Percentiles rank a stretch among this genome's conserved stretches.
phyloP scores from a whole-genome alignment of 108 stramenopile species.

The Nitzschia putrida region DNA sequence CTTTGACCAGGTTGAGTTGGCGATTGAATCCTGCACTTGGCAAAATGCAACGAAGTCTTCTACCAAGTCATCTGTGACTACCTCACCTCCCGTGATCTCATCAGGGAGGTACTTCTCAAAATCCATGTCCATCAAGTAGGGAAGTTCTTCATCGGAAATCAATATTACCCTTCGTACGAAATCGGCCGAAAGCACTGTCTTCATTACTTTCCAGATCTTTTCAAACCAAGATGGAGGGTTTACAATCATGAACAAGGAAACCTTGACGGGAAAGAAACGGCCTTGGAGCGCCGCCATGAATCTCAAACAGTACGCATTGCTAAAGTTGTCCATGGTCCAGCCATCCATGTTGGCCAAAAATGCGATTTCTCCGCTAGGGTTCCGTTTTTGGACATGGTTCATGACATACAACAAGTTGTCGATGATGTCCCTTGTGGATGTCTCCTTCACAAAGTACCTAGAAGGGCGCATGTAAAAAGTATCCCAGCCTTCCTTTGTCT shows the following conservation, averaged over 20 bases:
- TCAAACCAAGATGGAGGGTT: conserved; percentile 60
- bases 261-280: conserved; percentile 39
- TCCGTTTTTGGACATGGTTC: conserved; percentile 30
- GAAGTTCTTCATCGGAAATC: conserved; percentile 33
- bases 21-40: background rate
- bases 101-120: conserved; percentile 45
- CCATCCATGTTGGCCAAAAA: conserved; percentile 57
- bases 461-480: conserved; percentile 53
- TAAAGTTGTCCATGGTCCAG: conserved; percentile 54
- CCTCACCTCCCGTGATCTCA: conserved; percentile 36
- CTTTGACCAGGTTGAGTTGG: no score
- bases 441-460: conserved; percentile 47
- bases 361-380: conserved; percentile 41
- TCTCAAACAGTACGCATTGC: conserved; percentile 35
- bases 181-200: conserved; percentile 37
- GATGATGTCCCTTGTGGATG: conserved; percentile 38
- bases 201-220: conserved; percentile 50
- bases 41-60: conserved; percentile 31
- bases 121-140: conserved; percentile 16
- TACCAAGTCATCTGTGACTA: conserved; percentile 26
- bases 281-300: conserved; percentile 56
- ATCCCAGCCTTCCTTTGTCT: conserved; percentile 37
- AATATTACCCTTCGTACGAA: conserved; percentile 48
- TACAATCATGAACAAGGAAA: conserved; percentile 54
- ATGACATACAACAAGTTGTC: conserved; percentile 42